Base-by-base conservation (phyloP, 2,329 filamentous ascomycete genomes). In the Talaromyces rugulosus region DNA sequence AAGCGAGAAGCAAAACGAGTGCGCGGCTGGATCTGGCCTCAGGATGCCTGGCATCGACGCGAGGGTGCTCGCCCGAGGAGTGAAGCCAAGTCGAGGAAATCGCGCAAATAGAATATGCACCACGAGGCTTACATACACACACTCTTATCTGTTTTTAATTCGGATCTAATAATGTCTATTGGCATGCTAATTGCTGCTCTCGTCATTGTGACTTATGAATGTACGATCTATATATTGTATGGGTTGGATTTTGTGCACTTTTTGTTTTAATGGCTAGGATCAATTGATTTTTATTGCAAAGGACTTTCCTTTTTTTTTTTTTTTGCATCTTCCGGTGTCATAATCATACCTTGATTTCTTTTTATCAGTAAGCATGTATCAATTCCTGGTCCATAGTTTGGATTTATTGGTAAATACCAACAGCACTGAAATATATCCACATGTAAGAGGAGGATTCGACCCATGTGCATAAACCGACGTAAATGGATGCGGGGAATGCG, bases 1-100 rank as follows among this genome's bases (percentile, higher is more conserved):
- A 83, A 82, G 70, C 73, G 86, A 28, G 83, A 84, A 70, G 84
- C 85, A 28, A 87, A 86, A 76, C 74, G 83, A 27, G 76, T 83
- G 2, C 73, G 86, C 51, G 86, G 86, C 0, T 88, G 86, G 86
- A 83, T 87, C 0, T 84, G 81, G 74, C 86, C 86, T 4, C 80
- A 84, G 57, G 86, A 88, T 76, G 79, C 83, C 33, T 80, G 86
- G 73, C 83, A 83, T 70, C 82, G 84, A 67, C 75, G 82, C 54
- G 85, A 87, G 72, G 79, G 79, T 3, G 59, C 69, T 36, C 67
- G 72, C 33, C 65, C 68, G 12, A 72, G 71, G 59, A 64, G 63
- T 16, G 23, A 67, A 34, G 56, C 61, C 9, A 73, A 67, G 63
- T 54, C 63, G 52, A 78, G 74, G 65, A 74, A 71, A 62, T 76